Conservation (phyloP, 2,329 filamentous ascomycete species). For the Chaetomiaceae sp. region DNA sequence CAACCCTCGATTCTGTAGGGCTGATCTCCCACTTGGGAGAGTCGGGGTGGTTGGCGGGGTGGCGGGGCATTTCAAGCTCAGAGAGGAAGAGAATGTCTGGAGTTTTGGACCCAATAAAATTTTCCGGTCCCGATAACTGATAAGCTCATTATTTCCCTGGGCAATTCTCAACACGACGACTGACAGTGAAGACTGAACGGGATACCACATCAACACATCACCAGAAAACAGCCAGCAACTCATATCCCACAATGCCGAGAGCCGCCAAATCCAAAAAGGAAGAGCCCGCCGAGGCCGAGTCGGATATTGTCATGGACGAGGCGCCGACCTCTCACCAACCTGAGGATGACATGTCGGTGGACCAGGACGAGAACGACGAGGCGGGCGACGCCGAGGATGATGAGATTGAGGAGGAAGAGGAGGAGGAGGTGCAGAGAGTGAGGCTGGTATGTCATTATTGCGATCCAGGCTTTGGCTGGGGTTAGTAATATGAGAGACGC, state of each 20-base stretch:
- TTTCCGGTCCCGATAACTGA: conserved; percentile 12
- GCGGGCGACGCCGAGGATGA: conserved; percentile 37
- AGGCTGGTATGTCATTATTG: conserved; percentile 47
- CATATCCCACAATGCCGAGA: conserved; percentile 36
- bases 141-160: neutral
- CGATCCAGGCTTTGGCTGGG: neutral
- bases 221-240: neutral
- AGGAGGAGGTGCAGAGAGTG: conserved; percentile 52
- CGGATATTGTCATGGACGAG: conserved; percentile 42
- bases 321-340: conserved; percentile 37
- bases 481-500: neutral
- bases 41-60: neutral
- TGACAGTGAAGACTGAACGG: neutral
- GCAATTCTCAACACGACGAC: conserved; percentile 5
- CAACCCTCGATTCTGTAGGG: no score
- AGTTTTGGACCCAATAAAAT: conserved; percentile 20
- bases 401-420: conserved; percentile 44
- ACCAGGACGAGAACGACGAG: conserved; percentile 30
- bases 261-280: conserved; percentile 34
- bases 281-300: conserved; percentile 23
- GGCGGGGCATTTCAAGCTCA: neutral
- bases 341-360: conserved; percentile 32
- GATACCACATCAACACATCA: neutral
- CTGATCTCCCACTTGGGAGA: no score
- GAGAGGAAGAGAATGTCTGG: no score